Base-by-base conservation (phyloP, 352 stramenopile genomes). In the Phytopythium delawarense region DNA sequence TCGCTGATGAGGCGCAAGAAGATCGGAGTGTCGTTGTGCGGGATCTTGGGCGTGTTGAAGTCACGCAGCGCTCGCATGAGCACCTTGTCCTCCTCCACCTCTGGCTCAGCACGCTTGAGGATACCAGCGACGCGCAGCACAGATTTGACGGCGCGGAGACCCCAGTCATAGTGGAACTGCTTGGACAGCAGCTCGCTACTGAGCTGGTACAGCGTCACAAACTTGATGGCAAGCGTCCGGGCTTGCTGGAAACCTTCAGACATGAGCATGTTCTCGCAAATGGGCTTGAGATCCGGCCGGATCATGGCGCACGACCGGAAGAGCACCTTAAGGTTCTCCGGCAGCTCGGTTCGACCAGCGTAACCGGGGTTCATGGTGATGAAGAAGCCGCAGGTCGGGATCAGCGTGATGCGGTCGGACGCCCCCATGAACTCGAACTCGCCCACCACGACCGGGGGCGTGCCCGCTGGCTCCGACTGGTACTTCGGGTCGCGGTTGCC, bases 341-440 rank as follows among this genome's bases (percentile, higher is more conserved):
- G 88, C 7, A 97, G 75, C 57, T 97, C 85, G 0, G 84, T 94
- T 5, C 86, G 84, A 13, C 84, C 93, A 13, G 90, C 89, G 57
- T 98, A 98, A 8, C 93, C 93, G 11, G 92, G 93, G 72, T 98
- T 98, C 93, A 98, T 98, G 11, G 93, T 98, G 63, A 98, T 98
- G 69, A 97, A 98, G 71, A 98, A 97, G 6, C 91, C 91, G 51
- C 87, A 95, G 1, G 85, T 96, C 13, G 87, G 87, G 42, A 96
- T 94, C 32, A 96, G 61, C 6, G 84, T 93, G 65, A 94, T 94
- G 8, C 84, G 79, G 54, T 96, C 87, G 0, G 86, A 93, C 9
- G 84, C 76, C 0, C 87, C 87, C 85, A 96, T 95, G 56, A 96
- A 96, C 57, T 94, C 86, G 37, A 94, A 96, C 51, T 94, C 84